These are phyloP conservation scores for Colletotrichum sp. DNA, from an alignment of 2,329 filamentous ascomycete species.

Conservation along the genomic window DNA sequence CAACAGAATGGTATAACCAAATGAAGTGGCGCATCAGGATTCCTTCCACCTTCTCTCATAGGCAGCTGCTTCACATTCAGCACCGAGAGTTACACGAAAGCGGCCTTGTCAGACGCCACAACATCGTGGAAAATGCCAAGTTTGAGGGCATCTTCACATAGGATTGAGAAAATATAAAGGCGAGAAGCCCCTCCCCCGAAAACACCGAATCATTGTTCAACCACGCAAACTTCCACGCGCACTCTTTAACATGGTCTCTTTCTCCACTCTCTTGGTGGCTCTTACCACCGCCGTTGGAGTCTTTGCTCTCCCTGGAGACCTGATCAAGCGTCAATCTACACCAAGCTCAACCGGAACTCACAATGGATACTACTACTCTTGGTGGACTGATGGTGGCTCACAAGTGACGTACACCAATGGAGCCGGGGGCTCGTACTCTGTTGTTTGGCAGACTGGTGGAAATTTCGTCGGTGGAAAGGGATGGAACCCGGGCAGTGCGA, in stretches of 20 bases:
- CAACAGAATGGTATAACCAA: background rate
- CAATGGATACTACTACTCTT: constrained; percentile 54
- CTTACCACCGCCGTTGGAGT: background rate
- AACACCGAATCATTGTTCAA: background rate
- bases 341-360: constrained; percentile 38
- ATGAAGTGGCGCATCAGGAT: background rate
- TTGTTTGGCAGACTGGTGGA: constrained; percentile 48
- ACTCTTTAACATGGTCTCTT: background rate
- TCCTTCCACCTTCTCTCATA: background rate
- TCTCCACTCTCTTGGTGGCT: background rate
- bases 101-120: background rate
- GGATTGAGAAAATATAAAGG: background rate
- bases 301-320: background rate
- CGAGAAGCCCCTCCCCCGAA: background rate
- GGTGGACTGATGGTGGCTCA: constrained; percentile 51
- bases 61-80: background rate
- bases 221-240: background rate
- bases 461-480: constrained; percentile 65
- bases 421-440: constrained; percentile 45
- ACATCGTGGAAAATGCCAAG: background rate
- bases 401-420: constrained; percentile 47
- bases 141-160: background rate
- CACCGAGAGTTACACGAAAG: background rate
- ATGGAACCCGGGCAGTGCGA: constrained; percentile 56
- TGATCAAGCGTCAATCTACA: constrained; percentile 24